A percentile compares a stretch with the other conserved stretches of the same genome.
These are phyloP conservation scores for Macrophomina phaseolina DNA, from an alignment of 2,329 filamentous ascomycete genomes.

Conservation along the genomic window DNA sequence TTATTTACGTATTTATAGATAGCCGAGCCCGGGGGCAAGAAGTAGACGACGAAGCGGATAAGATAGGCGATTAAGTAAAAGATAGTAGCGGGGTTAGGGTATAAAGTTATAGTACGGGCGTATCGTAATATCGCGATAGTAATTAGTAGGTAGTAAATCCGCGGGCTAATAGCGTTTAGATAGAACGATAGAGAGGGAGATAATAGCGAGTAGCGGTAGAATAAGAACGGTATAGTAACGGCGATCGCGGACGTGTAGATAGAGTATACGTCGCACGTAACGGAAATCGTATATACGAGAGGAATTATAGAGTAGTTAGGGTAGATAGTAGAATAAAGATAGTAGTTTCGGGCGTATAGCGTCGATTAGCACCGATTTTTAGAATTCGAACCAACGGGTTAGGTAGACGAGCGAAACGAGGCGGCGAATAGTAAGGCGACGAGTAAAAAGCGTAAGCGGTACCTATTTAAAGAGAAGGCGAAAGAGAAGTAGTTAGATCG, in stretches of 20 bases:
- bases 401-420: too few relatives aligned
- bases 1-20: slow-evolving; percentile 30
- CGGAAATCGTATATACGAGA: slow-evolving; percentile 29
- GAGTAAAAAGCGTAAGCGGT: too few relatives aligned
- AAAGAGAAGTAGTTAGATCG: too few relatives aligned
- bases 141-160: slow-evolving; percentile 31
- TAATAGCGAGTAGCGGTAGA: slow-evolving; percentile 7
- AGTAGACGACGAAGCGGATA: slow-evolving; percentile 30
- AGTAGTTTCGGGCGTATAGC: slow-evolving; percentile 27
- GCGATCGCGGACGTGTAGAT: slow-evolving; percentile 29
- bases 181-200: slow-evolving; percentile 31
- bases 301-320: slow-evolving; percentile 31
- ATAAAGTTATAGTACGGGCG: slow-evolving; percentile 27
- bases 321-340: slow-evolving; percentile 25
- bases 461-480: too few relatives aligned
- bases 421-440: accelerated
- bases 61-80: slow-evolving; percentile 29
- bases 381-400: too few relatives aligned
- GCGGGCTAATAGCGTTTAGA: slow-evolving; percentile 27
- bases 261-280: slow-evolving; percentile 28
- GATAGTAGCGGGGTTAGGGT: slow-evolving; percentile 27
- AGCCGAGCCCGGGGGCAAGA: slow-evolving; percentile 24
- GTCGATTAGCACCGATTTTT: too few relatives aligned
- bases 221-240: slow-evolving; percentile 22
- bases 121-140: slow-evolving; percentile 33